These are phyloP conservation scores for Scheffersomyces coipomensis DNA, from an alignment of 805 yeast species.

Conservation along the genomic window DNA sequence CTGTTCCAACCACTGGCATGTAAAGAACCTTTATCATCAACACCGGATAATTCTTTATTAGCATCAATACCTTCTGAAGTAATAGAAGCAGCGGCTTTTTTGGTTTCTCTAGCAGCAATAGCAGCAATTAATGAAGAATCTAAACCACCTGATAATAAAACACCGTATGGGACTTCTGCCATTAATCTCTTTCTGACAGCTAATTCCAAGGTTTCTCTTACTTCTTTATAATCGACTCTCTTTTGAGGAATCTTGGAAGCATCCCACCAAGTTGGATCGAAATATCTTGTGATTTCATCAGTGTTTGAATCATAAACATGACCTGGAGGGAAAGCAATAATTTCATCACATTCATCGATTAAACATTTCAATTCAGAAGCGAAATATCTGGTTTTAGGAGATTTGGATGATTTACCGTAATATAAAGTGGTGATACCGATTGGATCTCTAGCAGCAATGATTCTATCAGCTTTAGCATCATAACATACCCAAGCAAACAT, in stretches of 20 bases:
- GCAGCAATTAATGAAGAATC: slow-evolving; percentile 96
- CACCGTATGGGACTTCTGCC: slow-evolving; percentile 99
- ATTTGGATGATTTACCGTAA: slow-evolving; percentile 77
- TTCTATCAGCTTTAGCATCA: slow-evolving; percentile 80
- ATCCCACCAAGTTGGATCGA: slow-evolving; percentile 94
- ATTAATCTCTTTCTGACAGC: slow-evolving; percentile 98
- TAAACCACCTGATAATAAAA: slow-evolving; percentile 92
- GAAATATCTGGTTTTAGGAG: slow-evolving; percentile 79
- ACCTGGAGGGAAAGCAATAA: slow-evolving; percentile 97
- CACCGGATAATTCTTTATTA: slow-evolving; percentile 79
- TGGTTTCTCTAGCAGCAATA: slow-evolving; percentile 95
- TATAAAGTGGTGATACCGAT: slow-evolving; percentile 95
- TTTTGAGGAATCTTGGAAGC: slow-evolving; percentile 69
- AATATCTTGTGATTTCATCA: slow-evolving; percentile 83
- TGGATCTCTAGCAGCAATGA: slow-evolving; percentile 97
- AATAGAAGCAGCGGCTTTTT: slow-evolving; percentile 53
- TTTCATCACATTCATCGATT: slow-evolving; percentile 90
- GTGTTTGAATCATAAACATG: slow-evolving; percentile 92
- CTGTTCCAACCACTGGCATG: slow-evolving; percentile 70
- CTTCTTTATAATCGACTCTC: slow-evolving; percentile 67
- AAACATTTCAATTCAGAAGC: slow-evolving; percentile 95
- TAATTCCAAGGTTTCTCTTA: slow-evolving; percentile 82
- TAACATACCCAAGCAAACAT: slow-evolving; percentile 96
- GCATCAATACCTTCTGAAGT: slow-evolving; percentile 55
- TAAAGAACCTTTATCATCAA: slow-evolving; percentile 84